Evolutionary conservation across 768 basidiomycete species (phyloP).

Genomic region (Tylopilus sp.): DNA sequence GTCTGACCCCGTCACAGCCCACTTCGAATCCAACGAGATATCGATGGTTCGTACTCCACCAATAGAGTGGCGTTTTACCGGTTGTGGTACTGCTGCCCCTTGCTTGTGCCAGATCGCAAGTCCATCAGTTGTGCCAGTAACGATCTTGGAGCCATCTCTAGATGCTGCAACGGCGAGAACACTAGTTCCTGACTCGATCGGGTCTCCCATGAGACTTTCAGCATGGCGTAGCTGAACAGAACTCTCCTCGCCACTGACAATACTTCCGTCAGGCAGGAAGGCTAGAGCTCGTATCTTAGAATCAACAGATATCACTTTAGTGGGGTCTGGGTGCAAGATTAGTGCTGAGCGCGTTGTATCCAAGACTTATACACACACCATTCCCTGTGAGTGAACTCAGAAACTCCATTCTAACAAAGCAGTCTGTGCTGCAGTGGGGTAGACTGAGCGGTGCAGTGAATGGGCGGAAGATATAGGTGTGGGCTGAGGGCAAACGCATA

Average conservation of each 20-base stretch:
- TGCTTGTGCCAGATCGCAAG: constrained; percentile 12
- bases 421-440: too few species aligned
- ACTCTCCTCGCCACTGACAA: constrained; percentile 13
- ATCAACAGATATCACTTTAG: constrained; percentile 1
- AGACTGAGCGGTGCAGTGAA: not conserved
- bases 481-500: not conserved
- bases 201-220: constrained; percentile 9
- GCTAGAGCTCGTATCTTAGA: constrained; percentile 13
- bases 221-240: constrained; percentile 7
- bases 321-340: not conserved
- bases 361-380: not conserved
- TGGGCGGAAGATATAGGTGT: not conserved
- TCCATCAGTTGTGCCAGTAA: constrained; percentile 8
- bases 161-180: constrained; percentile 11
- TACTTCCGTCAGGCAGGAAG: constrained; percentile 3
- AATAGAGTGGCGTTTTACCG: not conserved
- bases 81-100: not conserved
- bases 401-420: constrained; percentile 1
- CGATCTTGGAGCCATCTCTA: constrained; percentile 6
- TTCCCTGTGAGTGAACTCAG: not conserved
- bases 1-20: constrained; percentile 19
- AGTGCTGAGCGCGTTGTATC: not conserved
- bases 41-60: constrained; percentile 14
- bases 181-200: constrained; percentile 1
- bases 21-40: constrained; percentile 18